Evolutionary conservation across 2,329 filamentous ascomycete genomes (phyloP), one percentile per base, ranked within the genome.

Genomic region (Monilinia laxa): DNA sequence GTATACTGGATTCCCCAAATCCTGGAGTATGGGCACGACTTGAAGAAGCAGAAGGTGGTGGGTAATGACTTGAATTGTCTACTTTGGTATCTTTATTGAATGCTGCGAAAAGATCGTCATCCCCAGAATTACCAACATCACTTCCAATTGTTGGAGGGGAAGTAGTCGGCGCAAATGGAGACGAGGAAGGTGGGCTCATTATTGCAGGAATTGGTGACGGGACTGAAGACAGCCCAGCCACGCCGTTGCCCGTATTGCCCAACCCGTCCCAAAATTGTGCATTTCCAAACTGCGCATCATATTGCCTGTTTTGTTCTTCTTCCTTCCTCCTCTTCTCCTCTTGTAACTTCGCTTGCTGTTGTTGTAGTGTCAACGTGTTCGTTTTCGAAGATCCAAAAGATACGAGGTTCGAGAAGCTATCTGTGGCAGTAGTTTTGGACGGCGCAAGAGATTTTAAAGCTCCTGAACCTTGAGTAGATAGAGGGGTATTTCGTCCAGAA

Each of bases 401-500:
- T 69, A 93, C 82, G 62, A 95, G 81, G 73, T 88, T 90, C 74
- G 91, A 90, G 79, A 95, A 95, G 80, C 89, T 92, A 75, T 95
- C 91, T 67, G 80, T 71, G 16, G 82, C 78, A 4, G 78, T 73
- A 75, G 78, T 70, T 80, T 87, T 77, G 77, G 78, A 67, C 70
- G 78, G 67, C 71, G 78, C 73, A 70, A 79, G 78, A 1, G 67
- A 6, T 65, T 74, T 77, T 12, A 68, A 35, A 35, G 77, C 70
- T 5, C 81, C 81, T 20, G 84, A 84, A 18, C 68, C 71, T 67
- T 73, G 73, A 18, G 68, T 68, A 52, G 73, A 76, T 14, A 87
- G 73, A 23, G 86, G 85, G 18, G 84, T 88, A 74, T 80, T 86
- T 70, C 81, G 81, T 49, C 83, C 84, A 10, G 86, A 87, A 57